Percentiles rank a stretch among this genome's conserved stretches.
Conservation (phyloP, 2,329 filamentous ascomycete genomes). For the Hypoxylon sp. region DNA sequence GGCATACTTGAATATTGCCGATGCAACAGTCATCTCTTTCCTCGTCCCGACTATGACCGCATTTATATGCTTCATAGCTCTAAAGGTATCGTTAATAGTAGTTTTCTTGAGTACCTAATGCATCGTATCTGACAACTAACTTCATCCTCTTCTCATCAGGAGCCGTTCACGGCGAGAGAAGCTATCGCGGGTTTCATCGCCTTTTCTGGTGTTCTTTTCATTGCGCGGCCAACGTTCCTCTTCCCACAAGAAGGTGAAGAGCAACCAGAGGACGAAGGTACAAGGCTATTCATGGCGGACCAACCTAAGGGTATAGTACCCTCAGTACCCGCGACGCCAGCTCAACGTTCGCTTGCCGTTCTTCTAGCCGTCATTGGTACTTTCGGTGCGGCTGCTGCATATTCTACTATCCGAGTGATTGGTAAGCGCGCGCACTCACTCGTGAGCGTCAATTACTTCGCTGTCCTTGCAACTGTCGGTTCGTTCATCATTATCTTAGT, state of each 20-base stretch:
- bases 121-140: conserved; percentile 50
- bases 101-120: neutral
- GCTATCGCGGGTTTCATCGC: conserved; percentile 78
- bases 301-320: conserved; percentile 40
- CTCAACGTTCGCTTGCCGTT: conserved; percentile 76
- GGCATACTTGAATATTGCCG: conserved; percentile 80
- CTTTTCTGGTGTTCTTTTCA: conserved; percentile 79
- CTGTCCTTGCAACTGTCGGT: conserved; percentile 74
- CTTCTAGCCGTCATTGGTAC: conserved; percentile 77
- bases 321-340: conserved; percentile 61
- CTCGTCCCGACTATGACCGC: conserved; percentile 79
- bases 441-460: conserved; percentile 84
- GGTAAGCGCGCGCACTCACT: conserved; percentile 82
- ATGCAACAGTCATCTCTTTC: conserved; percentile 86
- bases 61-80: conserved; percentile 73
- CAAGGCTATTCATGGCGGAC: conserved; percentile 33
- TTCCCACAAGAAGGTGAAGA: conserved; percentile 57
- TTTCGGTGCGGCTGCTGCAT: conserved; percentile 77
- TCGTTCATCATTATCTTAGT: conserved; percentile 71
- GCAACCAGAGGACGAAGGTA: conserved; percentile 5
- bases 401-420: conserved; percentile 81
- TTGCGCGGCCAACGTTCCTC: conserved; percentile 76
- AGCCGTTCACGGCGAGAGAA: conserved; percentile 80
- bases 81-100: conserved; percentile 43
- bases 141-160: conserved; percentile 63